Percentiles rank a stretch among this genome's conserved stretches.
Evolutionary conservation across 345 rosid genomes (phyloP).

Genomic region (Camelina hispida): DNA sequence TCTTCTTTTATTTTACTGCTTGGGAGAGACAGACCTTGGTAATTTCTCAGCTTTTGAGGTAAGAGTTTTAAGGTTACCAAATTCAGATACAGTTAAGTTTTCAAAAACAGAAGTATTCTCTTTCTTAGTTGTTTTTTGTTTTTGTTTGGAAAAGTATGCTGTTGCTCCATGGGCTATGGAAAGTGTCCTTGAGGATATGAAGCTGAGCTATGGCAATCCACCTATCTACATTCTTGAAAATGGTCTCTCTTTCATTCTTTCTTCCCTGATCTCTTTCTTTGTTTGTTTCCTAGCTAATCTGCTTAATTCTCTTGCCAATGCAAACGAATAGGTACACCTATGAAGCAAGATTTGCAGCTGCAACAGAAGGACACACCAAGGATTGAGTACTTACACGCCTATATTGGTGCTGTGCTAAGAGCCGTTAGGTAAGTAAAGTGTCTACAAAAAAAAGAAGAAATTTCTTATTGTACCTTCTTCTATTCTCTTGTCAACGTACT

Average conservation of each 20-base stretch:
- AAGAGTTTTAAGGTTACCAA: background rate
- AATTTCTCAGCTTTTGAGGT: background rate
- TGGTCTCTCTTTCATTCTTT: background rate
- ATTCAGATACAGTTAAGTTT: background rate
- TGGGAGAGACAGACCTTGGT: background rate
- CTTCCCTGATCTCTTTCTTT: background rate
- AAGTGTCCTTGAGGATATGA: background rate
- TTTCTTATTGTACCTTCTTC: background rate
- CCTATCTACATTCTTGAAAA: background rate
- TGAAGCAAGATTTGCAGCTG: background rate
- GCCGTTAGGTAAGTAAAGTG: background rate
- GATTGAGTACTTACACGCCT: background rate
- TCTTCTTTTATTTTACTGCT: background rate
- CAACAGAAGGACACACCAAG: constrained; percentile 1
- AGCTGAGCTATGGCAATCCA: background rate
- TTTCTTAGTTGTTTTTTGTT: background rate
- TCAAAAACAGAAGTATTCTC: no score
- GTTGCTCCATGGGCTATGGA: background rate
- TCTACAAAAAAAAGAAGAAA: no score
- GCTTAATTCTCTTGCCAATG: background rate
- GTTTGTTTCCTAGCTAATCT: background rate
- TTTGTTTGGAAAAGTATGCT: background rate
- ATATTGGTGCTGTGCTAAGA: background rate
- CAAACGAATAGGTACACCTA: background rate
- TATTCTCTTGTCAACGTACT: background rate